Evolutionary conservation across 805 yeast species (phyloP).

Genomic region (Candida khao-thaluensis): DNA sequence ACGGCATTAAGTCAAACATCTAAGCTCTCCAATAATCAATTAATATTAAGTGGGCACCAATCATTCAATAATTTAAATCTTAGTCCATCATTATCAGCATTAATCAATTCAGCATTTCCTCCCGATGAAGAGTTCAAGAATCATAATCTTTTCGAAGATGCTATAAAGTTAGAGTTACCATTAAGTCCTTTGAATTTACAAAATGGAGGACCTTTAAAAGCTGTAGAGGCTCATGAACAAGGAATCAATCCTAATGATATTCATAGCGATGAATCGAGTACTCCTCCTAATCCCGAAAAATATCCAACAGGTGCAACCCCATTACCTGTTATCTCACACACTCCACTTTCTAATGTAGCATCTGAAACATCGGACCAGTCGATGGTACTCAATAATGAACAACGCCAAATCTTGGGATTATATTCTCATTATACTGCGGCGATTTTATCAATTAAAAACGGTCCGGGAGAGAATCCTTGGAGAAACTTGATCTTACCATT

Average conservation of each 20-base stretch:
- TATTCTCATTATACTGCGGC: conserved; percentile 38
- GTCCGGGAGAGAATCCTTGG: conserved; percentile 71
- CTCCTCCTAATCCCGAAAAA: conserved; percentile 2
- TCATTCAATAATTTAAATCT: conserved; percentile 22
- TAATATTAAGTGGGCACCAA: conserved; percentile 1
- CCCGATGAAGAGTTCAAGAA: conserved; percentile 21
- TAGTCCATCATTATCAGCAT: conserved; percentile 39
- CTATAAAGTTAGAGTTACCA: conserved; percentile 22
- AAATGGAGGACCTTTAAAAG: conserved; percentile 8
- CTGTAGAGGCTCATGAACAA: background rate
- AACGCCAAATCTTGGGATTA: conserved; percentile 35
- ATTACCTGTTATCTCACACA: conserved; percentile 7
- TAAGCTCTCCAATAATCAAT: background rate
- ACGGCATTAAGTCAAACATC: conserved; percentile 5
- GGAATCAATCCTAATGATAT: conserved; percentile 6
- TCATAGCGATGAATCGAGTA: background rate
- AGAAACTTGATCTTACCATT: conserved; percentile 54
- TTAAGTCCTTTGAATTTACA: conserved; percentile 26
- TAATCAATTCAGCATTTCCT: conserved; percentile 34
- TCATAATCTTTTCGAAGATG: conserved; percentile 15
- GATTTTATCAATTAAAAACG: conserved; percentile 62
- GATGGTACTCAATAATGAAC: conserved; percentile 28
- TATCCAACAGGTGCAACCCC: conserved; percentile 9
- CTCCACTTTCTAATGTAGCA: conserved; percentile 10
- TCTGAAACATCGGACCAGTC: conserved; percentile 11